Evolutionary conservation across 208 protist genomes (phyloP).

Genomic region (Acanthamoeba healyi): DNA sequence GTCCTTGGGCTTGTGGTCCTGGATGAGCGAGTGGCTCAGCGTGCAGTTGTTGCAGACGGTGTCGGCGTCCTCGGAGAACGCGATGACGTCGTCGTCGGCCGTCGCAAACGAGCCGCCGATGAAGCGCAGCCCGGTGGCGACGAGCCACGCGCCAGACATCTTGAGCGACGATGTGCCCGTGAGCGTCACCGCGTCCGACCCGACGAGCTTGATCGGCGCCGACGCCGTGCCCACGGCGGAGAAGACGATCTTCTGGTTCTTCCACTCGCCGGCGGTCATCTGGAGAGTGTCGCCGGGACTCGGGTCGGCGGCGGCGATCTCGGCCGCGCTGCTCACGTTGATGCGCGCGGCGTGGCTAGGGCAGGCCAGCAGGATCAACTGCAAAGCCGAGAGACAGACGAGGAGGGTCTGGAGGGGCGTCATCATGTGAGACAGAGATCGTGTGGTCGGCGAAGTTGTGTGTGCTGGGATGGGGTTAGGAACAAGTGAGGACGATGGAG

Average conservation of each 20-base stretch:
- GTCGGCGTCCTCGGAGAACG: background rate
- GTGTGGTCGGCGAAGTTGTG: too few relatives aligned
- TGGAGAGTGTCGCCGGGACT: background rate
- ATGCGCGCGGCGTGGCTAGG: too few relatives aligned
- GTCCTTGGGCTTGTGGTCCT: background rate
- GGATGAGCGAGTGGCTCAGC: background rate
- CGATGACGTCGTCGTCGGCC: background rate
- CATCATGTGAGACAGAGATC: too few relatives aligned
- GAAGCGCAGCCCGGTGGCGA: background rate
- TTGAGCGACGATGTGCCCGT: background rate
- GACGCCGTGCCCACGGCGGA: background rate
- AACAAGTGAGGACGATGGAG: too few relatives aligned
- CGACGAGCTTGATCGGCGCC: background rate
- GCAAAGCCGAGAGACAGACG: too few relatives aligned
- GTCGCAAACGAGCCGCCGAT: background rate
- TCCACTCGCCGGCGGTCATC: background rate
- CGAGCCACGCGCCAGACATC: background rate
- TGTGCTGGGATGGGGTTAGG: too few relatives aligned
- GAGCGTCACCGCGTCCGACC: background rate
- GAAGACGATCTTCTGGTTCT: background rate
- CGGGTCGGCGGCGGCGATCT: background rate
- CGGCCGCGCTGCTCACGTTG: background rate
- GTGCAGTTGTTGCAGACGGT: background rate
- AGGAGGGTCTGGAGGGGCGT: too few relatives aligned
- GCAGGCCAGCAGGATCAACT: too few relatives aligned